phyloP scores from a whole-genome alignment of 441 rosid genomes.

The Viola pubescens region DNA sequence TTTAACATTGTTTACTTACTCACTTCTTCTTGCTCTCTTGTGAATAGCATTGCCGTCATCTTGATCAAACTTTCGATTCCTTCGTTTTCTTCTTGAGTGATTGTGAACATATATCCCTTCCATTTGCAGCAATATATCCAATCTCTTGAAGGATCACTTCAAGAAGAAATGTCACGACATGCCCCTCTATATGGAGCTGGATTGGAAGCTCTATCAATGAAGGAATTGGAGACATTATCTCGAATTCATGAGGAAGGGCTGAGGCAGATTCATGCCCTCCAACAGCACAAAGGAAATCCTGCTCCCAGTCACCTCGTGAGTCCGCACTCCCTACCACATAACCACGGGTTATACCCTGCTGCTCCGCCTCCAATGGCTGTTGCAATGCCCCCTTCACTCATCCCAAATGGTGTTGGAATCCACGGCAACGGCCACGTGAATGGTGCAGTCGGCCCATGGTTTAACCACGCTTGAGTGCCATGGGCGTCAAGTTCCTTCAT shows the following conservation, averaged over 20 bases:
- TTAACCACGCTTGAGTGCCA: slow-evolving; percentile 46
- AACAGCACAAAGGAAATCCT: slow-evolving; percentile 70
- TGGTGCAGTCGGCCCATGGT: slow-evolving; percentile 86
- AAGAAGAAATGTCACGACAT: slow-evolving; percentile 89
- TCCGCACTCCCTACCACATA: slow-evolving; percentile 47
- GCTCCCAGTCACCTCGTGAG: slow-evolving; percentile 68
- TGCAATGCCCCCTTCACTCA: slow-evolving; percentile 61
- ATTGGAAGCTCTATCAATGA: slow-evolving; percentile 79
- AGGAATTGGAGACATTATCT: slow-evolving; percentile 82
- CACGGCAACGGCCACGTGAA: slow-evolving; percentile 79
- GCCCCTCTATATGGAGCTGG: slow-evolving; percentile 98
- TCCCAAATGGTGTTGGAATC: slow-evolving; percentile 66
- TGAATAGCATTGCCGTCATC: background rate
- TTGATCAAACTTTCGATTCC: background rate
- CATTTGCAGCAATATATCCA: slow-evolving; percentile 82
- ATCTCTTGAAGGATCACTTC: slow-evolving; percentile 64
- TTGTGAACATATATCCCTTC: background rate
- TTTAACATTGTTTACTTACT: background rate
- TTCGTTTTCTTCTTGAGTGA: background rate
- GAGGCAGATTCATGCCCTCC: slow-evolving; percentile 72
- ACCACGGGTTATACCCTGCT: slow-evolving; percentile 61
- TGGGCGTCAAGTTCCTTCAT: slow-evolving; percentile 14
- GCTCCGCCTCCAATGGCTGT: slow-evolving; percentile 69
- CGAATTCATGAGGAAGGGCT: slow-evolving; percentile 96
- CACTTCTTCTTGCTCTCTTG: background rate